phyloP scores from a whole-genome alignment of 176 grass and related monocot genomes.

The Zoysia japonica region DNA sequence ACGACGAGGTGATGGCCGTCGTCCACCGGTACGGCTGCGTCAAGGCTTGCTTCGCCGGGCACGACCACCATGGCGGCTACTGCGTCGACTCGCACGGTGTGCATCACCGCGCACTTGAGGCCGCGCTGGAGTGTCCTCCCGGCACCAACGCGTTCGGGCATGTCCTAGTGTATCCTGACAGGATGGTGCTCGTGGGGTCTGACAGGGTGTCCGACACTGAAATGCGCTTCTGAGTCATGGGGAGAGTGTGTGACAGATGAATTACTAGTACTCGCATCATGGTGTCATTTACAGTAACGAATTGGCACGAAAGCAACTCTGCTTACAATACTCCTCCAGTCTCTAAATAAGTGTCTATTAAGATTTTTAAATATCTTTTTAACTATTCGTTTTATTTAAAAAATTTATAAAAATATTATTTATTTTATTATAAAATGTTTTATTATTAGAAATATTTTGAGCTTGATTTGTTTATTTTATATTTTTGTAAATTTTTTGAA shows the following conservation, averaged over 20 bases:
- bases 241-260: background rate
- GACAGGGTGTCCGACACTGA: conserved; percentile 67
- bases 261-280: background rate
- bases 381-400: no score
- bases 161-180: conserved; percentile 67
- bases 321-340: no score
- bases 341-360: no score
- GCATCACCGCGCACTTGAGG: conserved; percentile 73
- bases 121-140: conserved; percentile 77
- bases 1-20: conserved; percentile 73
- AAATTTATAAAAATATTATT: no score
- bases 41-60: conserved; percentile 78
- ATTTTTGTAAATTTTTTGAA: no score
- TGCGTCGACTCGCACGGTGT: conserved; percentile 63
- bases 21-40: conserved; percentile 73
- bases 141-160: conserved; percentile 64
- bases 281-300: no score
- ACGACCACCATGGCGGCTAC: conserved; percentile 79
- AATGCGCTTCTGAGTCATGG: conserved; percentile 51
- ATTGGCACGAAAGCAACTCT: no score
- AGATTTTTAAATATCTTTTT: no score
- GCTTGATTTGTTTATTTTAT: no score
- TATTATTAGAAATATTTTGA: no score
- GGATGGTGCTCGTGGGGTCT: conserved; percentile 64
- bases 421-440: no score